Percentiles rank a stretch among this genome's conserved stretches.
Conservation (phyloP, 2,329 filamentous ascomycete genomes). For the Parascedosporium putredinis region DNA sequence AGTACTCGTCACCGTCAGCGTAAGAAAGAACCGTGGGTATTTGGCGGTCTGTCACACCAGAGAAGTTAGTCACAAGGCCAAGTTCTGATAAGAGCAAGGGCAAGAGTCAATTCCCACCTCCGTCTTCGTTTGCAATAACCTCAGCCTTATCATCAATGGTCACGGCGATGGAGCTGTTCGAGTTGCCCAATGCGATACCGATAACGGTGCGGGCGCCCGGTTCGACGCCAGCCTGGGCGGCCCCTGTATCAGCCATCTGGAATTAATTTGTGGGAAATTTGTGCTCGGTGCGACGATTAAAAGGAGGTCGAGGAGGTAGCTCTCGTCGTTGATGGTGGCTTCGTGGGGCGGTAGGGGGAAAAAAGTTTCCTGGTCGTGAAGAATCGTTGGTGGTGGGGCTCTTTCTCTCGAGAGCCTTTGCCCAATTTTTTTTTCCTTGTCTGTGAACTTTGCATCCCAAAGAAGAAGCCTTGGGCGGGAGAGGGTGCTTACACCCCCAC, state of each 20-base stretch:
- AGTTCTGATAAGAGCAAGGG: too few species aligned
- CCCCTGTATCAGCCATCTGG: conserved; percentile 20
- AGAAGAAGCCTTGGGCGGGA: too few species aligned
- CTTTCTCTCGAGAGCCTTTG: conserved; percentile 2
- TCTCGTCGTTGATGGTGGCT: too few species aligned
- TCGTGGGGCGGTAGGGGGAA: too few species aligned
- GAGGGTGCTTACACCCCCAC: too few species aligned
- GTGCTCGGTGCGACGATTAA: too few species aligned
- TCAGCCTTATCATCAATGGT: conserved; percentile 90
- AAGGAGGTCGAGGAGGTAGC: too few species aligned
- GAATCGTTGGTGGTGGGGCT: conserved; percentile 12
- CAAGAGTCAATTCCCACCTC: conserved; percentile 49
- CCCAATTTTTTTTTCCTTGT: conserved; percentile 6
- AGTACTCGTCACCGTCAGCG: conserved; percentile 91
- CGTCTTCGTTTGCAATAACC: conserved; percentile 98
- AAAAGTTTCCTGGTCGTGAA: conserved; percentile 8
- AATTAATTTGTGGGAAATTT: conserved; percentile 4
- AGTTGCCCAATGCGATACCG: conserved; percentile 96
- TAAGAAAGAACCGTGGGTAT: conserved; percentile 94
- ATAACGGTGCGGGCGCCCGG: conserved; percentile 62
- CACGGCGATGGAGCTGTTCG: conserved; percentile 93
- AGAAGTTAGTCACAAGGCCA: not conserved
- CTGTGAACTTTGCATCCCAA: not conserved
- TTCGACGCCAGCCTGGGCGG: conserved; percentile 32
- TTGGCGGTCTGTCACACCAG: conserved; percentile 63